Evolutionary conservation across 352 stramenopile species (phyloP).

Genomic region (Phytophthora cajani): DNA sequence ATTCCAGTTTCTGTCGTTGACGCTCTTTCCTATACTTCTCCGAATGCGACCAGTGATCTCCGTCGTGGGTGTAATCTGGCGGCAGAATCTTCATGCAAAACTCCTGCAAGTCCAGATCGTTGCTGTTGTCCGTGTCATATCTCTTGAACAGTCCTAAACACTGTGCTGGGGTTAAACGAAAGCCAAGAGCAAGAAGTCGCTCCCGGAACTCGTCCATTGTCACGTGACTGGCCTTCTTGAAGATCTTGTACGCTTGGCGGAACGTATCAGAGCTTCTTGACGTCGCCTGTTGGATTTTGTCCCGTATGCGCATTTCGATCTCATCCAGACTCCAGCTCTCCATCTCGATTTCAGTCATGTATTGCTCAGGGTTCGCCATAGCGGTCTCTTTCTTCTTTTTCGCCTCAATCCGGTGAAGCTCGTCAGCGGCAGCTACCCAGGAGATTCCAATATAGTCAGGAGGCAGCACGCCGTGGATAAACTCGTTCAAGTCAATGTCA

Average conservation of each 20-base stretch:
- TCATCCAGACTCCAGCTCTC: conserved; percentile 78
- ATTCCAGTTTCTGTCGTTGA: conserved; percentile 57
- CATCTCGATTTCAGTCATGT: conserved; percentile 83
- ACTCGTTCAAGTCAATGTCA: conserved; percentile 83
- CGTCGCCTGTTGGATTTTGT: conserved; percentile 82
- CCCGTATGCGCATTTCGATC: conserved; percentile 80
- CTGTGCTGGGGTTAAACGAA: conserved; percentile 70
- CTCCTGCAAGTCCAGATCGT: conserved; percentile 84
- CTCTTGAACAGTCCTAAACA: conserved; percentile 68
- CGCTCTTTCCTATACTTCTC: conserved; percentile 62
- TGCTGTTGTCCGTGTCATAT: conserved; percentile 82
- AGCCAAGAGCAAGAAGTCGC: conserved; percentile 70
- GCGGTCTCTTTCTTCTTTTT: conserved; percentile 62
- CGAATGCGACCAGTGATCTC: conserved; percentile 78
- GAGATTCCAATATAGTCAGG: conserved; percentile 76
- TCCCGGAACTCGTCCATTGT: conserved; percentile 80
- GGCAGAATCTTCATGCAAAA: conserved; percentile 83
- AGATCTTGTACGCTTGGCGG: conserved; percentile 82
- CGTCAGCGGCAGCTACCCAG: conserved; percentile 81
- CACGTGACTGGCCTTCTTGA: conserved; percentile 79
- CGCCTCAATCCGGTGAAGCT: conserved; percentile 65
- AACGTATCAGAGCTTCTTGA: conserved; percentile 84
- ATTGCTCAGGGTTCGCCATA: conserved; percentile 59
- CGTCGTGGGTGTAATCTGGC: conserved; percentile 81
- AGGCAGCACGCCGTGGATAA: conserved; percentile 79